Evolutionary conservation across 1,284 basidiomycete genomes (phyloP), one percentile per base, ranked within the genome.

Genomic region (Pterulicium gracile): DNA sequence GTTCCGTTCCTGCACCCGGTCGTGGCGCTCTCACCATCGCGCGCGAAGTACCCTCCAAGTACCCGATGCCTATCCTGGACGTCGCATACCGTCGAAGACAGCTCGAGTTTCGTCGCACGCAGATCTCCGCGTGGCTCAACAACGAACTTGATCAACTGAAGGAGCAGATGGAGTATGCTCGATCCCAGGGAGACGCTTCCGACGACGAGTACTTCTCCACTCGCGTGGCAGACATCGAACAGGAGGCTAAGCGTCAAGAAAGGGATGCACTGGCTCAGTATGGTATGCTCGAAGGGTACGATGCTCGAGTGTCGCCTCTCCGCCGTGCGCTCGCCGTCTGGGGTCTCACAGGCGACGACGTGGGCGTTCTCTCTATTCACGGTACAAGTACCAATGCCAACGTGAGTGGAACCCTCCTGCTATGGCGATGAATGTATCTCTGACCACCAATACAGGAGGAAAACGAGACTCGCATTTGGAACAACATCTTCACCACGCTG

Each of bases 401-500:
- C 65, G 78, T 79, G 56, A 49, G 73, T 65, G 17, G 4, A 7
- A 40, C 1, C 13, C 3, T 21, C 46, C 17, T 10, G 48, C 45
- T 35, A 43, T 50, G 17, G 54, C 19, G 35, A n/a, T n/a, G n/a
- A n/a, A n/a, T n/a, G n/a, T 32, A 7, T 42, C n/a, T 27, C 36
- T 54, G 41, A 49, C 13, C 39, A 10, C 19, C 19, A 10, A 7
- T 19, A 10, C 18, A 79, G 75, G 94, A 98, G 75, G 90, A 94
- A 71, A 98, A 98, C 65, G 95, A 98, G 73, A 92, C 90, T 4
- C 81, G 85, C 55, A 92, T 97, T 50, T 98, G 95, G 88, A 93
- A 98, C 64, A 82, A 91, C 54, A 83, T 97, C 60, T 89, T 98
- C 67, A 80, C 78, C 34, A 79, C 81, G 48, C 84, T 98, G 56